Percentiles rank a stretch among this genome's conserved stretches.
phyloP scores from a whole-genome alignment of 805 yeast genomes.

The Ogataea salicorniae region DNA sequence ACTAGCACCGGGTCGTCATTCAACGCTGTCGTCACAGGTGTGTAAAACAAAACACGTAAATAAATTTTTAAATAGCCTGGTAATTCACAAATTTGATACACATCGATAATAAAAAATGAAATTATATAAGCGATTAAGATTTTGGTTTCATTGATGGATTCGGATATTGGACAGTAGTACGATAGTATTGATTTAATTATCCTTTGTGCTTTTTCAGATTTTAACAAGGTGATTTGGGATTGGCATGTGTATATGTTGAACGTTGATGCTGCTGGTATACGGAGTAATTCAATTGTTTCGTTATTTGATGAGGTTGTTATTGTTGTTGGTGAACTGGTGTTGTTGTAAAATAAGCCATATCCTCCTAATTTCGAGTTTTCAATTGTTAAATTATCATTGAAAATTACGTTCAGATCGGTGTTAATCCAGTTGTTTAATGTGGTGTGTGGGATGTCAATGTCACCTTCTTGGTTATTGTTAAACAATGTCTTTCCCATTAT shows the following conservation, averaged over 20 bases:
- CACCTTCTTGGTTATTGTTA: too few species aligned
- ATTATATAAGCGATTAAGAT: constrained; percentile 24
- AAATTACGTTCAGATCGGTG: constrained; percentile 4
- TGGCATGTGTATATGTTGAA: constrained; percentile 30
- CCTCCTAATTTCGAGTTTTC: constrained; percentile 28
- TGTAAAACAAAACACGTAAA: constrained; percentile 30
- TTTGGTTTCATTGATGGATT: constrained; percentile 19
- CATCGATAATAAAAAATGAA: constrained; percentile 9
- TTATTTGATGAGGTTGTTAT: not conserved
- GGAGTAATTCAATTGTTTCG: constrained; percentile 29
- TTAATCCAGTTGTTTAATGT: constrained; percentile 10
- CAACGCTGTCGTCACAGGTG: constrained; percentile 28
- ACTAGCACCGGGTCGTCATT: constrained; percentile 25
- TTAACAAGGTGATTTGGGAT: constrained; percentile 7
- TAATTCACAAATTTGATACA: not conserved
- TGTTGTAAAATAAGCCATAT: constrained; percentile 30
- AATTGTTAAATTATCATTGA: constrained; percentile 10
- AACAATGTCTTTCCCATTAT: too few species aligned
- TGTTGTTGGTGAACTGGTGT: not conserved
- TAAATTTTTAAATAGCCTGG: constrained; percentile 23
- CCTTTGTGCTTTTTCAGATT: constrained; percentile 12
- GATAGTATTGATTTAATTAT: constrained; percentile 17
- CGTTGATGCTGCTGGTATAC: constrained; percentile 32
- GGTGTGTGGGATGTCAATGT: not conserved
- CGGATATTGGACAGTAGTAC: constrained; percentile 12